Evolutionary conservation across 257 asterid species (phyloP).

Genomic region (Capsicum chinense): DNA sequence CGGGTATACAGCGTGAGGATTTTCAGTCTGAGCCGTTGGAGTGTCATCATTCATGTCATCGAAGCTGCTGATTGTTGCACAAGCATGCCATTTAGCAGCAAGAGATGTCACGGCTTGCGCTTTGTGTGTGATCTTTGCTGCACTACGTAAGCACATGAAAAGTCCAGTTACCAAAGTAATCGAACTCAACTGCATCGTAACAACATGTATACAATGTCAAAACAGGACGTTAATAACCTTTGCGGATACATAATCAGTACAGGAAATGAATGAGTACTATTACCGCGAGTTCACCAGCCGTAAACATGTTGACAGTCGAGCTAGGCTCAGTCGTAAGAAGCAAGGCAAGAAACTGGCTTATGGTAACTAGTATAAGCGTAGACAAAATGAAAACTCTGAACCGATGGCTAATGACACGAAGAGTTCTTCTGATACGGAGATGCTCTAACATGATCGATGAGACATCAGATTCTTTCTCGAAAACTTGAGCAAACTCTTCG

Average conservation of each 20-base stretch:
- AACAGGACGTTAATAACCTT: not conserved
- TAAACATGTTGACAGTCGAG: conserved; percentile 55
- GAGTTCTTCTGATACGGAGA: conserved; percentile 81
- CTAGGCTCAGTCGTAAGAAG: conserved; percentile 61
- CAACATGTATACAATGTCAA: not conserved
- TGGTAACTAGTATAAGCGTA: conserved; percentile 67
- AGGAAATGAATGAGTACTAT: too few relatives aligned
- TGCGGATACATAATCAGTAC: not conserved
- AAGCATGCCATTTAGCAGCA: conserved; percentile 94
- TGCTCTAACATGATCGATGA: conserved; percentile 71
- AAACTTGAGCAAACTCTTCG: conserved; percentile 80
- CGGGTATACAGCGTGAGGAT: conserved; percentile 37
- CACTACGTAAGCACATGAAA: conserved; percentile 81
- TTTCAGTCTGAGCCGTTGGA: conserved; percentile 43
- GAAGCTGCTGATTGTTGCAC: conserved; percentile 68
- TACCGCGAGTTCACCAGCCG: conserved; percentile 88
- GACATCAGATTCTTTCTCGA: conserved; percentile 72
- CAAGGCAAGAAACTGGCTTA: conserved; percentile 76
- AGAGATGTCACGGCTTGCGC: conserved; percentile 75
- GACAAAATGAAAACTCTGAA: conserved; percentile 75
- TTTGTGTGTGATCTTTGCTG: conserved; percentile 90
- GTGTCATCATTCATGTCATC: conserved; percentile 53
- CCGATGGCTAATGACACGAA: conserved; percentile 85
- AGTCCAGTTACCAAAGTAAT: conserved; percentile 82
- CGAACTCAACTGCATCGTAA: conserved; percentile 70